Evolutionary conservation across 2,329 filamentous ascomycete species (phyloP), one percentile per base, ranked within the genome.

Genomic region (Beauveria rudraprayagi): DNA sequence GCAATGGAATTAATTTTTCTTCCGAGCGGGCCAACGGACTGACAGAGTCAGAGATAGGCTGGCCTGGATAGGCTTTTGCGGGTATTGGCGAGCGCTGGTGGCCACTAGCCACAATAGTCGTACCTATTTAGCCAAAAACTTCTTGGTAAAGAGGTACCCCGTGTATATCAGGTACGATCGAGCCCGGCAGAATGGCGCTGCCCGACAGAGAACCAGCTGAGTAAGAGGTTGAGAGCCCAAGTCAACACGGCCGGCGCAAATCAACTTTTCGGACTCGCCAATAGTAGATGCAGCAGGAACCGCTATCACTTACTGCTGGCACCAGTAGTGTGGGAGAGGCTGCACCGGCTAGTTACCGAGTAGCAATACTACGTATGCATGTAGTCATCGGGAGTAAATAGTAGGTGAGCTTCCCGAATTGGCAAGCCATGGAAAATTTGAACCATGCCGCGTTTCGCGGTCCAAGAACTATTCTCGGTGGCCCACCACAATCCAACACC

Each of bases 371-470:
- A n/a, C 22, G 40, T 22, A 30, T 41, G 46, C 30, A 41, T 50
- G 44, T 41, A n/a, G 16, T 57, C 44, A 48, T 50, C 22, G 46
- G 44, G 44, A 50, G 50, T 41, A 22, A 22, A 22, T 22, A 50
- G 44, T 48, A 57, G 55, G 55, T 46, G 30, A 43, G 44, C 44
- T 50, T 57, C 55, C 55, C 55, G 11, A 57, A 57, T 57, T 28
- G 55, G 55, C 46, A 50, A 28, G 46, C 55, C 28, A 28, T 50
- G 22, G 40, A 57, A 57, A 57, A 41, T 57, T 50, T 57, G 44
- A 34, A 22, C 41, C 28, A 26, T 22, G 51, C 26, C 41, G 34
- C 6, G 30, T 30, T 30, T 55, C 30, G 53, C 53, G 24, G 53
- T 41, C 17, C 40, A n/a, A 6, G 24, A 34, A n/a, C 14, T 30